Percentiles rank a stretch among this genome's conserved stretches.
Evolutionary conservation across 345 rosid species (phyloP).

Genomic region (Camelina neglecta): DNA sequence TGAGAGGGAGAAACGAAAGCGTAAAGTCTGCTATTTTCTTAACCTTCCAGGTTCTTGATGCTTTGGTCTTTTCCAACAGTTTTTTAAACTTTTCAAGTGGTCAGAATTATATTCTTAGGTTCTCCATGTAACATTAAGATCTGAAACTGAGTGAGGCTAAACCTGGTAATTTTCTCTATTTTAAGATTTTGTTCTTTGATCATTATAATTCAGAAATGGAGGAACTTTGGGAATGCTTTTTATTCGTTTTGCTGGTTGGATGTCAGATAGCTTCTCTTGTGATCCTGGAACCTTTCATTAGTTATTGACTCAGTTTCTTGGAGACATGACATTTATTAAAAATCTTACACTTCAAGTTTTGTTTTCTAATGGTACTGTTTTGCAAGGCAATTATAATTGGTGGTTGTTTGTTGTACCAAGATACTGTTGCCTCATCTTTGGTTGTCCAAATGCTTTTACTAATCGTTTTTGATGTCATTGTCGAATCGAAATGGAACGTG

Average conservation of each 20-base stretch:
- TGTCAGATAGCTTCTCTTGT: slow-evolving; percentile 20
- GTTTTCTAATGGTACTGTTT: slow-evolving; percentile 30
- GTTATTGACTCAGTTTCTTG: slow-evolving; percentile 11
- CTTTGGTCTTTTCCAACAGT: slow-evolving; percentile 11
- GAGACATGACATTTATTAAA: slow-evolving; percentile 3
- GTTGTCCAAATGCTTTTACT: slow-evolving; percentile 20
- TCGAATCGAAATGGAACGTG: slow-evolving; percentile 35
- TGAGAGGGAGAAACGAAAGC: not conserved
- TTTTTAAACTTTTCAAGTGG: slow-evolving; percentile 9
- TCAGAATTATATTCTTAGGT: not conserved
- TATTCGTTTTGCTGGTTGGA: slow-evolving; percentile 15
- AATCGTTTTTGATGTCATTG: slow-evolving; percentile 13
- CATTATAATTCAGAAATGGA: slow-evolving; percentile 1
- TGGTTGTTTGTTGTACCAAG: slow-evolving; percentile 42
- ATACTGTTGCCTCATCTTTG: slow-evolving; percentile 20
- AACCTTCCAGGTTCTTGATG: slow-evolving; percentile 3
- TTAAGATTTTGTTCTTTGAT: not conserved
- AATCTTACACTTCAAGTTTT: not conserved
- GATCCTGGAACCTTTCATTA: slow-evolving; percentile 4
- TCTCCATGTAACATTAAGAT: slow-evolving; percentile 6
- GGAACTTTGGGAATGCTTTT: slow-evolving; percentile 14
- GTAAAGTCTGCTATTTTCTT: not conserved
- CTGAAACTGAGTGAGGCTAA: slow-evolving; percentile 8
- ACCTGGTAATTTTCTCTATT: not conserved
- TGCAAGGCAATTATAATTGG: slow-evolving; percentile 31